Evolutionary conservation across 1,139 yeast species (phyloP).

Genomic region (Saccharomyces hybrid): DNA sequence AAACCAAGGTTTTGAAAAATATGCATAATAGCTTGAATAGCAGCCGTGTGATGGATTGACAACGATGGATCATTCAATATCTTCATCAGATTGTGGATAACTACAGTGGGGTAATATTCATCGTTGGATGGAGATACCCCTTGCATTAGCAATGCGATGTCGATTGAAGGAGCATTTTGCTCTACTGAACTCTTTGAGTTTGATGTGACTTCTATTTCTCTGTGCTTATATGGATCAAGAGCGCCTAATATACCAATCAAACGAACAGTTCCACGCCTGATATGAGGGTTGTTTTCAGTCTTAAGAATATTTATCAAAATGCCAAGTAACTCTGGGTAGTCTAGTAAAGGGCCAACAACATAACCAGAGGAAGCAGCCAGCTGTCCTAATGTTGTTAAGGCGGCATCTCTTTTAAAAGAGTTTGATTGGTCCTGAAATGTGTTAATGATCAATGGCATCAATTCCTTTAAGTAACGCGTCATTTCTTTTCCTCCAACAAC

Average conservation of each 20-base stretch:
- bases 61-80: conserved; percentile 79
- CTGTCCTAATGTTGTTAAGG: conserved; percentile 80
- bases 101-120: conserved; percentile 94
- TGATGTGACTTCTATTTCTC: conserved; percentile 72
- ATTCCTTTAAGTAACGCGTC: conserved; percentile 57
- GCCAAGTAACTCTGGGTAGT: conserved; percentile 82
- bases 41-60: conserved; percentile 80
- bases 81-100: conserved; percentile 74
- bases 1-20: conserved; percentile 84
- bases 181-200: conserved; percentile 61
- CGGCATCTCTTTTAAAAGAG: conserved; percentile 79
- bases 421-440: conserved; percentile 91
- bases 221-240: conserved; percentile 88
- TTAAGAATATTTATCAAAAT: conserved; percentile 73
- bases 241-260: conserved; percentile 92
- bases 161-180: conserved; percentile 83
- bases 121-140: conserved; percentile 93
- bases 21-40: conserved; percentile 84
- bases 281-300: conserved; percentile 65
- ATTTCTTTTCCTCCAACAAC: conserved; percentile 85
- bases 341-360: conserved; percentile 86
- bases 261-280: conserved; percentile 81
- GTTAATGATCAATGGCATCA: conserved; percentile 83
- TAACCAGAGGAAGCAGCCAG: conserved; percentile 87
- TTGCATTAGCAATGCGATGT: conserved; percentile 81